These are phyloP conservation scores for Fraxinus anomala DNA, from an alignment of 257 asterid species.

Conservation along the genomic window DNA sequence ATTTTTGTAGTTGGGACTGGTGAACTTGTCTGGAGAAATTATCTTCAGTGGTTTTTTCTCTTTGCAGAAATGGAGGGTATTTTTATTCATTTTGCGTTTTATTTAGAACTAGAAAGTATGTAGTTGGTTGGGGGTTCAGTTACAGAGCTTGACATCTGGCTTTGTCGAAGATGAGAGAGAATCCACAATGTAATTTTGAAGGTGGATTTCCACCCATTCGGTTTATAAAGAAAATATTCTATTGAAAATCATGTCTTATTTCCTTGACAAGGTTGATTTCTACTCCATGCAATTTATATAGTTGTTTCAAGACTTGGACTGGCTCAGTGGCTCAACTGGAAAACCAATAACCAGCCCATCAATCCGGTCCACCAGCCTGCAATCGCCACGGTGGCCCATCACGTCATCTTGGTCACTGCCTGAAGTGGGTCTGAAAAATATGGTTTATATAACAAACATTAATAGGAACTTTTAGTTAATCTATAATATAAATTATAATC, in stretches of 20 bases:
- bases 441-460: too few species aligned
- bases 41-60: slow-evolving; percentile 14
- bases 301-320: too few species aligned
- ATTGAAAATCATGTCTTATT: background rate
- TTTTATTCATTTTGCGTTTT: slow-evolving; percentile 48
- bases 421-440: too few species aligned
- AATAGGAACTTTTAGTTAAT: too few species aligned
- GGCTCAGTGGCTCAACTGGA: too few species aligned
- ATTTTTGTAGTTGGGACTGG: slow-evolving; percentile 66
- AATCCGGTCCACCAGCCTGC: too few species aligned
- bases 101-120: slow-evolving; percentile 29
- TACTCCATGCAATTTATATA: background rate
- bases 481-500: background rate
- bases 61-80: slow-evolving; percentile 49
- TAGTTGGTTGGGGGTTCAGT: slow-evolving; percentile 37
- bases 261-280: background rate
- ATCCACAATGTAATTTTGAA: slow-evolving; percentile 47
- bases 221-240: slow-evolving; percentile 26
- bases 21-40: slow-evolving; percentile 42
- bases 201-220: slow-evolving; percentile 50
- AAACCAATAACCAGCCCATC: too few species aligned
- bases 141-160: slow-evolving; percentile 40
- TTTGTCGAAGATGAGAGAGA: slow-evolving; percentile 37
- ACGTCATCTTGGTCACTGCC: too few species aligned
- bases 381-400: too few species aligned